phyloP scores from a whole-genome alignment of 495 filamentous ascomycete species.

The Chaetomium tenue region DNA sequence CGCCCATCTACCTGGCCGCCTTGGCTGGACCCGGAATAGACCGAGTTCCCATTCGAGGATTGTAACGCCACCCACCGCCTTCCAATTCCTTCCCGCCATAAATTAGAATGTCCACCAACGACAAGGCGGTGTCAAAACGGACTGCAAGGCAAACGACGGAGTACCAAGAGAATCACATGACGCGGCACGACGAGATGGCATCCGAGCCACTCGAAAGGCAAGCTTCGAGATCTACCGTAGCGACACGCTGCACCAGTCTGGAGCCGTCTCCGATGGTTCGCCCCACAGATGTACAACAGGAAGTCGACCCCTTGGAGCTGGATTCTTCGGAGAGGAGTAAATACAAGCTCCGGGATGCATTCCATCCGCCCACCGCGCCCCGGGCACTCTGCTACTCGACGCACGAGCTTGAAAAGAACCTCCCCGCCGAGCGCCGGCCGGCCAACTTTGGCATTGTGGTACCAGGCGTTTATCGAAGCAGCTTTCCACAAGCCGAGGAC shows the following conservation, averaged over 20 bases:
- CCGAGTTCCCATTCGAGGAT: neutral
- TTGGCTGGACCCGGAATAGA: constrained; percentile 7
- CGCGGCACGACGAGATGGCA: constrained; percentile 17
- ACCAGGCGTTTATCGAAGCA: constrained; percentile 71
- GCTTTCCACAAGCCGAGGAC: constrained; percentile 65
- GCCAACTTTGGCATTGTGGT: constrained; percentile 66
- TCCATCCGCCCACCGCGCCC: constrained; percentile 14
- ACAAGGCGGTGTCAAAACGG: constrained; percentile 31
- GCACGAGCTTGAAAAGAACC: constrained; percentile 9
- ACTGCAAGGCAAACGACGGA: constrained; percentile 21
- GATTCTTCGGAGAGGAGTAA: neutral
- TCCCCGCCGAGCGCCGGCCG: constrained; percentile 43
- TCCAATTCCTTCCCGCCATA: neutral
- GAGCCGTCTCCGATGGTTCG: constrained; percentile 24
- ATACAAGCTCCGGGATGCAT: constrained; percentile 14
- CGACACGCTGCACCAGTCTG: constrained; percentile 25
- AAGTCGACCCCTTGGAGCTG: constrained; percentile 4
- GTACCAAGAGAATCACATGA: constrained; percentile 8
- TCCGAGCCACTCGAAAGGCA: constrained; percentile 14
- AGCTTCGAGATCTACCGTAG: constrained; percentile 20
- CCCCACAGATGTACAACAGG: constrained; percentile 3
- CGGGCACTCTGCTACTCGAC: neutral
- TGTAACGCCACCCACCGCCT: neutral
- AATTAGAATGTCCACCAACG: constrained; percentile 23
- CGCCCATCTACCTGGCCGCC: neutral